Evolutionary conservation across 768 basidiomycete genomes (phyloP).

Genomic region (Suillus americanus): DNA sequence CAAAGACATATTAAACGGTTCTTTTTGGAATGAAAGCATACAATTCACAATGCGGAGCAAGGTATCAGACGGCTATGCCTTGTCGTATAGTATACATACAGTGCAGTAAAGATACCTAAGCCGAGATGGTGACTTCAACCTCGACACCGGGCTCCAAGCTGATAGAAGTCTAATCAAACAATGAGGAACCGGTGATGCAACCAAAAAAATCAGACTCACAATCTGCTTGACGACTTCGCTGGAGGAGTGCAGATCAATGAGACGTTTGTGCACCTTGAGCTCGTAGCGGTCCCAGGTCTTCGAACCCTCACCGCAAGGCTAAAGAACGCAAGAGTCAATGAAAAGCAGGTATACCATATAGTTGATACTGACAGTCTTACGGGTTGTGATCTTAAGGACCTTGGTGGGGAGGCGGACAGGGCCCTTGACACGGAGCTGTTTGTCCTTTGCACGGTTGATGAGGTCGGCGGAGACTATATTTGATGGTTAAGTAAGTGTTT

Average conservation of each 20-base stretch:
- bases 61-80: neutral
- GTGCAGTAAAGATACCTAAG: conserved; percentile 35
- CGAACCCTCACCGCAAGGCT: conserved; percentile 99
- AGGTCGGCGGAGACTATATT: conserved; percentile 91
- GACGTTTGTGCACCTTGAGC: conserved; percentile 98
- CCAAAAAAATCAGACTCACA: conserved; percentile 51
- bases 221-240: conserved; percentile 99
- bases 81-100: neutral
- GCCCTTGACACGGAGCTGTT: conserved; percentile 98
- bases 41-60: neutral
- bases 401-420: conserved; percentile 99
- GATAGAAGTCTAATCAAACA: conserved; percentile 78
- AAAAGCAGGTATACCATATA: neutral
- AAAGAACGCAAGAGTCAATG: conserved; percentile 10
- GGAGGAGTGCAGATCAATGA: conserved; percentile 98
- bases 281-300: conserved; percentile 99
- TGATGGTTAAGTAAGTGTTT: neutral
- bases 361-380: conserved; percentile 80
- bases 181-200: conserved; percentile 10
- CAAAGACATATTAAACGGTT: neutral
- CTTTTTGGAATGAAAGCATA: neutral
- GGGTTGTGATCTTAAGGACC: conserved; percentile 97
- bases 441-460: conserved; percentile 99
- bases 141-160: conserved; percentile 99
- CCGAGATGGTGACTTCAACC: conserved; percentile 96